Conservation (phyloP, 106 monocot species). For the Posidonia australis region DNA sequence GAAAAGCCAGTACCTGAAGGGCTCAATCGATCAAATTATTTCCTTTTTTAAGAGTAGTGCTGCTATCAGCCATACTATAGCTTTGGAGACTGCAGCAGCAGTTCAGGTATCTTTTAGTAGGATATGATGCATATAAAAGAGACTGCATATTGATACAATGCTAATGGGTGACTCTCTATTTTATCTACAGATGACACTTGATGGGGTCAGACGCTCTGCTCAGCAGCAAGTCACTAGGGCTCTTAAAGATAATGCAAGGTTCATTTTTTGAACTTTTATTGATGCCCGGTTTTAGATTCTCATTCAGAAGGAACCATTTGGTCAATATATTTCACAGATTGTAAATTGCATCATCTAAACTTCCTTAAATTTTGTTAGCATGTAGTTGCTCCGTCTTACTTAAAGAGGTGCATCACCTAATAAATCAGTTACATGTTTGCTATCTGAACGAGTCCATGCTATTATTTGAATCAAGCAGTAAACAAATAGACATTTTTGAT, state of each 20-base stretch:
- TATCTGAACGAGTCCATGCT: too few relatives aligned
- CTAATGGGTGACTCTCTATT: conserved; percentile 10
- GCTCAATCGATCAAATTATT: conserved; percentile 72
- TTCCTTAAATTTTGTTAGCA: too few relatives aligned
- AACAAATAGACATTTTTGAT: too few relatives aligned
- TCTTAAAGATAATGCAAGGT: conserved; percentile 82
- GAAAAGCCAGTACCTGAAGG: conserved; percentile 70
- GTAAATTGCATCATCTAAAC: too few relatives aligned
- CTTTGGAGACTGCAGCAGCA: conserved; percentile 85
- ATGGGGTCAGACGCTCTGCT: conserved; percentile 88
- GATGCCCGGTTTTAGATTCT: neutral
- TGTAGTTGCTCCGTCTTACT: too few relatives aligned
- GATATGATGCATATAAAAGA: neutral
- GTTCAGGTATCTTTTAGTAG: conserved; percentile 56
- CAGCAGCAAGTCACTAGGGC: conserved; percentile 67
- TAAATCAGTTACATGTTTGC: too few relatives aligned
- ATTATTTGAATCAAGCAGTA: too few relatives aligned
- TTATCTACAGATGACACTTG: conserved; percentile 71
- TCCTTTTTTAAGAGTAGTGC: conserved; percentile 78
- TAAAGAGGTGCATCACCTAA: too few relatives aligned
- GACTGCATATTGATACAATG: neutral
- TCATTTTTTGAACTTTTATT: conserved; percentile 8
- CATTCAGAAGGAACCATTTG: neutral
- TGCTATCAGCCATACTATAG: conserved; percentile 64
- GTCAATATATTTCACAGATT: neutral